Evolutionary conservation across 164 flowering plant genomes (phyloP).

Genomic region (Santalum album): DNA sequence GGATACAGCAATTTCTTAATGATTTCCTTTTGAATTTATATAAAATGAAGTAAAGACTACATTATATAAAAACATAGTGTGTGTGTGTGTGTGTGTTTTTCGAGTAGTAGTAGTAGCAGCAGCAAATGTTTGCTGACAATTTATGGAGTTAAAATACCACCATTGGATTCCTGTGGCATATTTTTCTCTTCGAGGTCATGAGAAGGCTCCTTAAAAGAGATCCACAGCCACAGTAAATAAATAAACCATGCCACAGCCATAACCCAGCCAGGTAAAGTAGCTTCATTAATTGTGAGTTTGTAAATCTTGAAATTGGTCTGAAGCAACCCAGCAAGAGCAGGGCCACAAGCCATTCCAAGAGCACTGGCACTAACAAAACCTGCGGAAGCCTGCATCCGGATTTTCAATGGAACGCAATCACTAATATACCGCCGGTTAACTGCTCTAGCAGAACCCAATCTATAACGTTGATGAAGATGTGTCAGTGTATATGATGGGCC

Average conservation of each 20-base stretch:
- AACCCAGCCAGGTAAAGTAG: conserved; percentile 78
- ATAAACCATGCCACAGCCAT: conserved; percentile 63
- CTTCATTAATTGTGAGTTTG: conserved; percentile 49
- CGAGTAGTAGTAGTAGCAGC: too few species aligned
- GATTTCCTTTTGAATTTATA: too few species aligned
- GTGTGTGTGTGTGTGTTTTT: too few species aligned
- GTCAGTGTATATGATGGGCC: not conserved
- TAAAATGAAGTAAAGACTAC: too few species aligned
- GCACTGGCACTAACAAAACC: conserved; percentile 83
- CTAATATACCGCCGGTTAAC: conserved; percentile 72
- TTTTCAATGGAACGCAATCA: conserved; percentile 60
- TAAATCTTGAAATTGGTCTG: conserved; percentile 47
- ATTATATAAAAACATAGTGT: too few species aligned
- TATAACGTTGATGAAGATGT: conserved; percentile 18
- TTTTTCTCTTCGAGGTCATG: conserved; percentile 22
- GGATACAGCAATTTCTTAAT: too few species aligned
- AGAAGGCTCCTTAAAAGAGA: conserved; percentile 56
- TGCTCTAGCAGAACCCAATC: conserved; percentile 74
- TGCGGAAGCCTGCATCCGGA: conserved; percentile 75
- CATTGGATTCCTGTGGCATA: conserved; percentile 16
- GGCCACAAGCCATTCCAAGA: conserved; percentile 82
- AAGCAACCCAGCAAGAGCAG: conserved; percentile 68
- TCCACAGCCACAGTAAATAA: conserved; percentile 54
- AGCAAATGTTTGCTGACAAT: too few species aligned
- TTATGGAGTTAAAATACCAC: conserved; percentile 21